Percentiles rank a stretch among this genome's conserved stretches.
phyloP scores from a whole-genome alignment of 768 basidiomycete genomes.

The Boletus sp. region DNA sequence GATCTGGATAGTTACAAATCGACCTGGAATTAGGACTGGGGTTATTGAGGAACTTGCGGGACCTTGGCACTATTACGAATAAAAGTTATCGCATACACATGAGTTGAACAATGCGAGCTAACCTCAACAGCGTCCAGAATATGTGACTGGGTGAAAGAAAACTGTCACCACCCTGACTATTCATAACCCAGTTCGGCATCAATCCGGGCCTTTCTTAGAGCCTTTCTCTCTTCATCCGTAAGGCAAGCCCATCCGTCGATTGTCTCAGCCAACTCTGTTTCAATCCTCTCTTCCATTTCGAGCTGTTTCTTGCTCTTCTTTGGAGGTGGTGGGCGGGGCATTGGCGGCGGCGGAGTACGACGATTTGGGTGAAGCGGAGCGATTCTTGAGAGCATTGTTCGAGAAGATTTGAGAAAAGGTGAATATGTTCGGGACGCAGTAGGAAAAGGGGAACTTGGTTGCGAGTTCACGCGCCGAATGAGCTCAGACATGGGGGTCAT shows the following conservation, averaged over 20 bases:
- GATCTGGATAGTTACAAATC: neutral
- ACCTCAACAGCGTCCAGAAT: neutral
- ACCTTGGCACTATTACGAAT: neutral
- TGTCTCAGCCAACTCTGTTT: constrained; percentile 72
- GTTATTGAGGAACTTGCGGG: neutral
- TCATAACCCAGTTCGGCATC: constrained; percentile 64
- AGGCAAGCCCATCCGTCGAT: constrained; percentile 59
- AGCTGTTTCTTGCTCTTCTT: constrained; percentile 81
- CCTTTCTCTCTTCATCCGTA: constrained; percentile 42
- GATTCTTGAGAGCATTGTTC: constrained; percentile 59
- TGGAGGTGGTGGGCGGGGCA: constrained; percentile 63
- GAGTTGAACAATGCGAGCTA: neutral
- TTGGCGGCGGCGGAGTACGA: constrained; percentile 68
- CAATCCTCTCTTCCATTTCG: constrained; percentile 73
- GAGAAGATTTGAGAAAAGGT: constrained; percentile 63
- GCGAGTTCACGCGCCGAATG: constrained; percentile 66
- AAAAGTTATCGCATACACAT: constrained; percentile 4
- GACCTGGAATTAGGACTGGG: neutral
- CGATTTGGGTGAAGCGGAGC: constrained; percentile 76
- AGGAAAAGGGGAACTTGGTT: constrained; percentile 54
- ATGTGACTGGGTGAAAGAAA: neutral
- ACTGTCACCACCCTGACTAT: constrained; percentile 3
- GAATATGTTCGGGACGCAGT: constrained; percentile 45
- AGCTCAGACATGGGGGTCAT: constrained; percentile 71
- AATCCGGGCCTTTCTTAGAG: constrained; percentile 56